Base-by-base conservation (phyloP, 169 alveolate genomes). In the Plasmodium yoelii region DNA sequence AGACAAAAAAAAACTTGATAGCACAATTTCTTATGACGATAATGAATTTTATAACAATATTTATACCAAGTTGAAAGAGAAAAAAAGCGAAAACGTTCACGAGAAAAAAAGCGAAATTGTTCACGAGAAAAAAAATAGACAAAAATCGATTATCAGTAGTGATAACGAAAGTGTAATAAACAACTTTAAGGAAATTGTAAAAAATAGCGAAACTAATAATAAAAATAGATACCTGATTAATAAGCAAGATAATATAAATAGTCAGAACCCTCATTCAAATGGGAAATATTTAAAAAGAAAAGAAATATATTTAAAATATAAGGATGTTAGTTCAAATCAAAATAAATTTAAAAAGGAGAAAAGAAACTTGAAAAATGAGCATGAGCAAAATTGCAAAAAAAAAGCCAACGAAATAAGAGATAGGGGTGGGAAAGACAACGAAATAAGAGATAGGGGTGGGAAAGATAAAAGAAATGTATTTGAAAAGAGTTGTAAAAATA, bases 261-360 rank as follows among this genome's bases (percentile, higher is more conserved):
- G 19, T 28, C 24, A 9, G 39, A 10, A 63, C 1, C 12, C 7
- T 63, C 42, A 1, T 0, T 4, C 42, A 34, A 34, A 34, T 34
- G 42, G 42, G 0, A 34, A 34, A 26, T 80, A 67, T 61, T 67
- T 80, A 56, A 22, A 42, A 80, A 65, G 80, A 53, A 80, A 67
- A 64, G 90, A 80, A 55, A 24, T 80, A 5, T 80, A 80, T 68
- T 80, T 80, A 57, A 80, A 80, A 60, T 71, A 55, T 51, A 67
- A 55, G 47, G 82, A 80, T 13, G 65, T 15, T 3, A 26, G 26
- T 80, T 34, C 68, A 26, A 10, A 22, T 47, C 47, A 34, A 4
- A 51, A 67, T 18, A 55, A 67, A n/a, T 12, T 24, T n/a, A 4
- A 71, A 13, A 55, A 28, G 44, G 59, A 55, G 19, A 26, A 8